Evolutionary conservation across 768 basidiomycete genomes (phyloP).

Genomic region (Holtermannia corniformis): DNA sequence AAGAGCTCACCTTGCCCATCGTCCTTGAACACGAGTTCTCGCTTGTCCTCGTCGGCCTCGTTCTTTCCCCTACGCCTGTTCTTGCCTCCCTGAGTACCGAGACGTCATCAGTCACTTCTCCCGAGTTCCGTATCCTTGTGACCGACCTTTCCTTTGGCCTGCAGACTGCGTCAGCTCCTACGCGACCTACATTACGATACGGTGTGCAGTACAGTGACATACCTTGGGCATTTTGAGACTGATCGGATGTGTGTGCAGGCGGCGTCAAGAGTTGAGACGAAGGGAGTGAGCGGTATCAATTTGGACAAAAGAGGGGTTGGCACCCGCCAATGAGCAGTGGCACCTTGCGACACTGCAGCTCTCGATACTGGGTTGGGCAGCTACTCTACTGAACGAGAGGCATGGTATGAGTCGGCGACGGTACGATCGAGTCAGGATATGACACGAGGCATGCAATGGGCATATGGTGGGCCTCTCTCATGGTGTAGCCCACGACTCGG

Average conservation of each 20-base stretch:
- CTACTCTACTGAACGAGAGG: too few relatives aligned
- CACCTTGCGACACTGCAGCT: too few relatives aligned
- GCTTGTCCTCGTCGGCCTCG: constrained; percentile 97
- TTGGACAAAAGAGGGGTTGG: neutral
- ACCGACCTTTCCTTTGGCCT: constrained; percentile 25
- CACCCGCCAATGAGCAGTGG: too few relatives aligned
- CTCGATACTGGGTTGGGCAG: too few relatives aligned
- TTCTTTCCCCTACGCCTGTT: constrained; percentile 99
- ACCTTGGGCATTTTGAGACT: constrained; percentile 17
- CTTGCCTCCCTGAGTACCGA: constrained; percentile 72
- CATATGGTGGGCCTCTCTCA: too few relatives aligned
- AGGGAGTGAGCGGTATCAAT: neutral
- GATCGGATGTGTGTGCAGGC: neutral
- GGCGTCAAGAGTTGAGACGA: neutral
- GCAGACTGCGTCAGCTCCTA: constrained; percentile 6
- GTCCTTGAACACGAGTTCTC: constrained; percentile 95
- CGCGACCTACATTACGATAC: neutral
- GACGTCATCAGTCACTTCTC: neutral
- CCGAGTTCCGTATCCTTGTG: neutral
- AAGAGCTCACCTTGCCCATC: constrained; percentile 66
- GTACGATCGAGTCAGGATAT: too few relatives aligned
- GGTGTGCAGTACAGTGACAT: neutral
- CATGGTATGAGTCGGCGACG: too few relatives aligned
- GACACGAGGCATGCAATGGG: too few relatives aligned
- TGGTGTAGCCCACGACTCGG: too few relatives aligned